Conservation (phyloP, 495 filamentous ascomycete genomes). For the Pyrenula massariospora region DNA sequence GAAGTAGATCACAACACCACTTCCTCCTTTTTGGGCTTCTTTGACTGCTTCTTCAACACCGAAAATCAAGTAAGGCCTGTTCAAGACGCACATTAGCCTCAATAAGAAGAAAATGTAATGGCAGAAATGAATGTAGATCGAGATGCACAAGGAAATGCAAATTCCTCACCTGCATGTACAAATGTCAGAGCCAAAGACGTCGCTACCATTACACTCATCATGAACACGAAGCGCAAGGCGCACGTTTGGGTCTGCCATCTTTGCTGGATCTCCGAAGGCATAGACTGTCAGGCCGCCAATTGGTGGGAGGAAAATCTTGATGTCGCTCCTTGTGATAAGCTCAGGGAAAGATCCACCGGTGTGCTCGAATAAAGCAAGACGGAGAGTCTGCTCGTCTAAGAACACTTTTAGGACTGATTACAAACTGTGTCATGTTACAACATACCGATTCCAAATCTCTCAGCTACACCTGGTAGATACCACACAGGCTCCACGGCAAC, state of each 20-base stretch:
- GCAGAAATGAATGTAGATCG: too few species aligned
- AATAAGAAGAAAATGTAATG: too few species aligned
- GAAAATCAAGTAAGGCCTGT: constrained; percentile 83
- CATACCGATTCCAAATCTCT: constrained; percentile 68
- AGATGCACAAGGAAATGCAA: too few species aligned
- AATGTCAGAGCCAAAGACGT: constrained; percentile 98
- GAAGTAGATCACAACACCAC: constrained; percentile 97
- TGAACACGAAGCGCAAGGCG: constrained; percentile 83
- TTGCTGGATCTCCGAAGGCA: constrained; percentile 88
- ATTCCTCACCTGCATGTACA: constrained; percentile 77
- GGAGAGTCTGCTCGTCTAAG: constrained; percentile 68
- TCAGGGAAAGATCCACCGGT: constrained; percentile 89
- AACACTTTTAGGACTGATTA: constrained; percentile 9
- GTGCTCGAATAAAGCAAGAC: constrained; percentile 84
- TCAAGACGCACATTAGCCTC: neutral
- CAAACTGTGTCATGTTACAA: constrained; percentile 1
- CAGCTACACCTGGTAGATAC: constrained; percentile 92
- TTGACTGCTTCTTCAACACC: constrained; percentile 95
- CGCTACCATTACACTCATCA: constrained; percentile 94
- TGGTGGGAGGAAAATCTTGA: constrained; percentile 92
- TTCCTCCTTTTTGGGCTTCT: constrained; percentile 88
- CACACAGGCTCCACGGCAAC: constrained; percentile 93
- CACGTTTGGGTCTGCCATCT: constrained; percentile 80
- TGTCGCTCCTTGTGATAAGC: constrained; percentile 82
- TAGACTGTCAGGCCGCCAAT: constrained; percentile 96